Percentiles rank a stretch among this genome's conserved stretches.
Conservation (phyloP, 2,329 filamentous ascomycete genomes). For the Trichoderma citrinoviride region DNA sequence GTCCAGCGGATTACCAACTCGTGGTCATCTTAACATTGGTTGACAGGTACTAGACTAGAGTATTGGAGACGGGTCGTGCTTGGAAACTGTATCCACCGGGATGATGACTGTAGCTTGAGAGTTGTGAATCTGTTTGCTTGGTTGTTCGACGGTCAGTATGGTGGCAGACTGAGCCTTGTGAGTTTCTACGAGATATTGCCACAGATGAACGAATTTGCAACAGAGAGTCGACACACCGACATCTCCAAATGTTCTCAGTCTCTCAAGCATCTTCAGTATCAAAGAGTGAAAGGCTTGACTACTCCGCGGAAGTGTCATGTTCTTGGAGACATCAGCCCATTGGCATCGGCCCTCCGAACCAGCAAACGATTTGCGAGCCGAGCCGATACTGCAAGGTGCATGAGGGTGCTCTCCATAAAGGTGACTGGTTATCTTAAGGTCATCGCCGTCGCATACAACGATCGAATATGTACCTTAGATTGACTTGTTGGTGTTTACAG, state of each 20-base stretch:
- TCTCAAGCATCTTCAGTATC: background rate
- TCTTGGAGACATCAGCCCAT: background rate
- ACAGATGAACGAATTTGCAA: background rate
- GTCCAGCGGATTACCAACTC: conserved; percentile 17
- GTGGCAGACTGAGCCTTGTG: background rate
- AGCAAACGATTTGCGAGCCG: background rate
- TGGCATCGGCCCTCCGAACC: background rate
- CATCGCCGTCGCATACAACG: too few relatives aligned
- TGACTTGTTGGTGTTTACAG: too few relatives aligned
- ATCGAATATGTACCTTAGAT: too few relatives aligned
- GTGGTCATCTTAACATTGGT: conserved; percentile 5
- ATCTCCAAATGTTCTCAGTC: background rate
- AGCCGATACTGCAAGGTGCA: background rate
- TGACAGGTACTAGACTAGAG: background rate
- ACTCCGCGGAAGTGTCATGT: background rate
- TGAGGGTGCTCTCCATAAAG: background rate
- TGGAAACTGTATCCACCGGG: background rate
- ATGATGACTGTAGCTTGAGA: background rate
- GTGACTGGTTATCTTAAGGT: too few relatives aligned
- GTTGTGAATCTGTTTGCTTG: background rate
- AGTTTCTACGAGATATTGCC: too few relatives aligned
- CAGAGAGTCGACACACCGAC: too few relatives aligned
- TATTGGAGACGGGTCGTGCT: too few relatives aligned
- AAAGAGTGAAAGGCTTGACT: background rate
- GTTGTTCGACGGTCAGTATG: background rate